These are phyloP conservation scores for Tuber calosporum DNA, from an alignment of 495 filamentous ascomycete species.

Conservation along the genomic window DNA sequence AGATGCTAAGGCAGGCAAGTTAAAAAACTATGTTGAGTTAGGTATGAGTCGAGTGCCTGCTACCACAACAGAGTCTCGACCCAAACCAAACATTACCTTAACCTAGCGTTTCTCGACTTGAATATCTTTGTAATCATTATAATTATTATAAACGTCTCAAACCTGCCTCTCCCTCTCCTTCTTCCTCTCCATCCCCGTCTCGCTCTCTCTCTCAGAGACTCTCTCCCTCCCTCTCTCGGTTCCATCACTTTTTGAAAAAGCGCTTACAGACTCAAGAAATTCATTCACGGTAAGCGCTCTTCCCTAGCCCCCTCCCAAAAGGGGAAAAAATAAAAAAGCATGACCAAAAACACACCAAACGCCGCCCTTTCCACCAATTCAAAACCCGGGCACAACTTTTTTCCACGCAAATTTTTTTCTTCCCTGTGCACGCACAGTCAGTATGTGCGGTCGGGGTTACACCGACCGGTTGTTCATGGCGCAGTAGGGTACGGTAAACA, in stretches of 20 bases:
- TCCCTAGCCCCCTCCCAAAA: background rate
- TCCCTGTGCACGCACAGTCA: background rate
- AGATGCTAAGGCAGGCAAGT: too few relatives aligned
- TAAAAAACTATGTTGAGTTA: background rate
- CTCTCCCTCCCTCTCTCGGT: background rate
- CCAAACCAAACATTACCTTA: background rate
- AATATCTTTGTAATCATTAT: too few relatives aligned
- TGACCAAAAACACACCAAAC: slow-evolving; percentile 5
- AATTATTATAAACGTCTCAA: background rate
- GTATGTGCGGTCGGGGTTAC: background rate
- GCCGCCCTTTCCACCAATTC: background rate
- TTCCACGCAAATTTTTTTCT: background rate
- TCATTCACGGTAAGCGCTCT: background rate
- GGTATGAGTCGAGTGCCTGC: background rate
- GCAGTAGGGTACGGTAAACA: background rate
- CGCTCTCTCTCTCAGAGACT: background rate
- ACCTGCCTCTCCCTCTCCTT: background rate
- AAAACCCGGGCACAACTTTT: background rate
- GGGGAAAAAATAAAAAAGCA: background rate
- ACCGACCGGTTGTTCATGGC: background rate
- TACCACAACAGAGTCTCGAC: background rate
- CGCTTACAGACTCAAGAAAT: background rate
- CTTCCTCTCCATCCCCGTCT: background rate
- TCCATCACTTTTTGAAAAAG: background rate
- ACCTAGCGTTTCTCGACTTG: too few relatives aligned